phyloP scores from a whole-genome alignment of 768 basidiomycete genomes.

The Tubosaeta brunneosetosa region DNA sequence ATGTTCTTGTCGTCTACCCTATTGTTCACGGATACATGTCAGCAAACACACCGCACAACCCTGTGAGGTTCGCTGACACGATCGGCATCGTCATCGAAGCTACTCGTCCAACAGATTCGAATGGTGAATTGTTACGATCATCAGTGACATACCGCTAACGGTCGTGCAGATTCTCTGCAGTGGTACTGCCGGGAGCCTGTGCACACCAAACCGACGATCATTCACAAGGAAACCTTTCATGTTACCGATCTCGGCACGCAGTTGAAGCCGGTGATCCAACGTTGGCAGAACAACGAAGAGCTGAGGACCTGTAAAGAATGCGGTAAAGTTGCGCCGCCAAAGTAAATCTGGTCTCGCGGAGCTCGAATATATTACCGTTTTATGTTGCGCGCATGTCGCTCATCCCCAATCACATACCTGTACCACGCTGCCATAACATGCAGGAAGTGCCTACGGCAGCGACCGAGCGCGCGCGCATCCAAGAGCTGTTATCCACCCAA shows the following conservation, averaged over 20 bases:
- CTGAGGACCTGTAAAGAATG: slow-evolving; percentile 70
- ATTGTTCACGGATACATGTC: background rate
- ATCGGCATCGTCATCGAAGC: slow-evolving; percentile 91
- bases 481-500: slow-evolving; percentile 9
- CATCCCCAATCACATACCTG: too few relatives aligned
- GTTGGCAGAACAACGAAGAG: slow-evolving; percentile 67
- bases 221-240: slow-evolving; percentile 82
- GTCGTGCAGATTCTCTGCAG: slow-evolving; percentile 69
- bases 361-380: slow-evolving; percentile 12
- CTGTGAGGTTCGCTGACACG: slow-evolving; percentile 84
- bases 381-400: too few relatives aligned
- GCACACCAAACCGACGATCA: slow-evolving; percentile 66
- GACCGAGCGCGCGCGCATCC: slow-evolving; percentile 34
- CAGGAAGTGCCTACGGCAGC: slow-evolving; percentile 39
- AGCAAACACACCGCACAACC: slow-evolving; percentile 97
- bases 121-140: slow-evolving; percentile 47
- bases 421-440: slow-evolving; percentile 42
- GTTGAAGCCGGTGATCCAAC: slow-evolving; percentile 84
- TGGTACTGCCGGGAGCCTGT: slow-evolving; percentile 79
- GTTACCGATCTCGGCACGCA: slow-evolving; percentile 90
- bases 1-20: background rate
- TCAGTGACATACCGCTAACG: background rate
- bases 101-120: slow-evolving; percentile 65
- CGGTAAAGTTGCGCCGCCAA: slow-evolving; percentile 56
- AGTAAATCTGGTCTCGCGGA: slow-evolving; percentile 32